Evolutionary conservation across 2,329 filamentous ascomycete species (phyloP), one percentile per base, ranked within the genome.

Genomic region (Taxawa tesnikishii): DNA sequence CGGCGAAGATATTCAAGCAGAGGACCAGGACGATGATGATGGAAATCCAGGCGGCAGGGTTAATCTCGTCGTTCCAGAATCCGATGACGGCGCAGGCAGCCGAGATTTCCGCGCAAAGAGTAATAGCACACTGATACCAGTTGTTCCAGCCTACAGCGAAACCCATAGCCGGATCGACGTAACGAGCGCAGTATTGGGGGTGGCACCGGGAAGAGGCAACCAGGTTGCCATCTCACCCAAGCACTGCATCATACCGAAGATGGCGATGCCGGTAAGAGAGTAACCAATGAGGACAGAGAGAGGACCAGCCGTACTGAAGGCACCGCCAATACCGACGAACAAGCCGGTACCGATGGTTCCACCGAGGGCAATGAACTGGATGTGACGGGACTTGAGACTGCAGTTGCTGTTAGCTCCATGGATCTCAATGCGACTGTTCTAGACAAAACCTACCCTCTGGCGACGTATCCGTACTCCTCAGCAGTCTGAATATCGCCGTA

Each of bases 51-150:
- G 61, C 59, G 1, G 58, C 41, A 10, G 37, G 38, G 25, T 40
- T 43, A 19, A 48, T 44, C 10, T 35, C 28, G 19, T 46, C 42
- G 26, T 33, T 48, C 74, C 74, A 79, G 44, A 68, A 77, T 43
- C 73, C 58, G 38, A 79, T 73, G 16, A 79, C 55, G 2, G 78
- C 68, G 26, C 68, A 67, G n/a, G 73, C 69, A n/a, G 75, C 75
- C 0, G 70, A 69, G 35, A 78, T 75, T 48, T 79, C 75, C 34
- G 70, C 66, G 29, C 59, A 62, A 0, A 67, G 56, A 23, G 63
- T 47, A 17, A 68, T 64, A 0, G 61, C 59, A 32, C 56, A 44
- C 3, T 57, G 57, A 33, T 65, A 66, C 63, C 62, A 67, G 43
- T 66, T 65, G 23, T 66, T 55, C 41, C 37, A 40, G 5, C 62